Evolutionary conservation across 345 rosid genomes (phyloP), one percentile per base, ranked within the genome.

Genomic region (Limnanthes douglasii): DNA sequence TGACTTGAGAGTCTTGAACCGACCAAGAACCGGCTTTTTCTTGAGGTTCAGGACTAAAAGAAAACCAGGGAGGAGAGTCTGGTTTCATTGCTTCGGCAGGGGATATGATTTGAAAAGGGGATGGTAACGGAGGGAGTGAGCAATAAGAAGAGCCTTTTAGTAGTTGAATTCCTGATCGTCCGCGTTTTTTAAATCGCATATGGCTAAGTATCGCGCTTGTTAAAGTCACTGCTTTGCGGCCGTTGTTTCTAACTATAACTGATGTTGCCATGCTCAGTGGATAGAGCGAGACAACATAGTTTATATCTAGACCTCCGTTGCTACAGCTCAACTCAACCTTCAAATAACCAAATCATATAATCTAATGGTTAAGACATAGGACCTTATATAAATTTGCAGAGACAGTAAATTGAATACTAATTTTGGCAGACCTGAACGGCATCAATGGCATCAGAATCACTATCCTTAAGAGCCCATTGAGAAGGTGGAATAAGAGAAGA

Each of bases 371-470:
- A 26, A 26, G n/a, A 2, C 6, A 6, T n/a, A n/a, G n/a, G n/a
- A n/a, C n/a, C n/a, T n/a, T n/a, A n/a, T n/a, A n/a, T n/a, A n/a
- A n/a, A n/a, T n/a, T n/a, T 13, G 18, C 7, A 12, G 31, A 34
- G 15, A 15, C 5, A 2, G 15, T 19, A 22, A 4, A 25, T 3
- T 15, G 32, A 1, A n/a, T n/a, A n/a, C n/a, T n/a, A 26, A 46
- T 2, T 11, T 18, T 28, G 27, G 26, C 15, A 32, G 45, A 82
- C 95, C 95, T 88, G 95, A 35, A 83, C 65, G 21, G 95, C 90
- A 59, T 79, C 95, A 50, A 79, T 79, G 61, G 95, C 54, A 24
- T 88, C 97, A 15, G 72, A 76, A 60, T 82, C 95, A 39, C 62
- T 73, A 43, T 68, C 93, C 56, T 68, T 73, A 2, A 88, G 76